These are phyloP conservation scores for Talaromyces stipitatus DNA, from an alignment of 495 filamentous ascomycete genomes.

Conservation along the genomic window DNA sequence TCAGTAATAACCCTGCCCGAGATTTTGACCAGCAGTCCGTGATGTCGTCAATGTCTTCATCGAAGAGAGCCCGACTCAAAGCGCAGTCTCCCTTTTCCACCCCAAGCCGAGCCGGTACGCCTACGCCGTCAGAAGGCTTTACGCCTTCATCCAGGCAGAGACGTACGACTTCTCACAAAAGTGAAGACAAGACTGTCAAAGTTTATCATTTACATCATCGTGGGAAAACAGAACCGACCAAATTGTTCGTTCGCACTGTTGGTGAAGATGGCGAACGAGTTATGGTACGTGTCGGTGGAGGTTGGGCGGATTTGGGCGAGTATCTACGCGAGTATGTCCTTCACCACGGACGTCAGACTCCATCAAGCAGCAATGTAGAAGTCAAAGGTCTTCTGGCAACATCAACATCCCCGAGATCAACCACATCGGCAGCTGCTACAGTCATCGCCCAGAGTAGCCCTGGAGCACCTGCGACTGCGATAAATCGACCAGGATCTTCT, in stretches of 20 bases:
- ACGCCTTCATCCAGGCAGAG: slow-evolving; percentile 43
- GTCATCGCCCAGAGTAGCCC: slow-evolving; percentile 24
- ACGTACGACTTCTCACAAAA: slow-evolving; percentile 25
- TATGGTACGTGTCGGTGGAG: slow-evolving; percentile 95
- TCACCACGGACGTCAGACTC: slow-evolving; percentile 63
- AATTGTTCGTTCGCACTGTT: slow-evolving; percentile 85
- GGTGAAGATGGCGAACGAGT: slow-evolving; percentile 87
- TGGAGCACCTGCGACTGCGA: slow-evolving; percentile 21
- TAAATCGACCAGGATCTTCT: slow-evolving; percentile 31
- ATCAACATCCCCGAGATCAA: slow-evolving; percentile 20
- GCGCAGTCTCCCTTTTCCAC: slow-evolving; percentile 31
- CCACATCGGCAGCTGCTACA: slow-evolving; percentile 12
- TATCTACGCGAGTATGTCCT: slow-evolving; percentile 89
- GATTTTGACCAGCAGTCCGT: slow-evolving; percentile 27
- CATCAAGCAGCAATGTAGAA: slow-evolving; percentile 25
- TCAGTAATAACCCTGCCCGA: slow-evolving; percentile 43
- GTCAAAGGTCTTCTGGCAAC: slow-evolving; percentile 31
- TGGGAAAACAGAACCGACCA: slow-evolving; percentile 76
- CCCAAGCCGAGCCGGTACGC: slow-evolving; percentile 38
- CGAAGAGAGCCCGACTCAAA: slow-evolving; percentile 20
- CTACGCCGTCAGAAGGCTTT: slow-evolving; percentile 62
- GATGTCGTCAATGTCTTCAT: slow-evolving; percentile 30
- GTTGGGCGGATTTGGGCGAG: slow-evolving; percentile 92
- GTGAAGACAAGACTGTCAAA: slow-evolving; percentile 60
- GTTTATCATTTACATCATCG: slow-evolving; percentile 87